Evolutionary conservation across 106 monocot species (phyloP).

Genomic region (Dactylorhiza incarnata): DNA sequence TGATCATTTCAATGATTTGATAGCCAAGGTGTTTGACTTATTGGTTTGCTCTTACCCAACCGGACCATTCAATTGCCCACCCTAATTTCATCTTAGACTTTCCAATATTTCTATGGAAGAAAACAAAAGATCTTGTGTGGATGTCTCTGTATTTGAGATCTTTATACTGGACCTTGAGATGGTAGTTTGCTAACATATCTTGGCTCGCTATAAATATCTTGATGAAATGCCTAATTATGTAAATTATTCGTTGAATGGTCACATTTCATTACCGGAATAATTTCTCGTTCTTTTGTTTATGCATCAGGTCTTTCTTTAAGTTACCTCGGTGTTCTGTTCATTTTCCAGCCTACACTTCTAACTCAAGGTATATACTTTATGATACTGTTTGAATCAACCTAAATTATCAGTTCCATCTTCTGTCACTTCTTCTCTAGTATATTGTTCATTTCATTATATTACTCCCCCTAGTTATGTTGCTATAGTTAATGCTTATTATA

Average conservation of each 20-base stretch:
- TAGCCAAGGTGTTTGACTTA: background rate
- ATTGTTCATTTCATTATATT: background rate
- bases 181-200: background rate
- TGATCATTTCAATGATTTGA: background rate
- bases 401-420: background rate
- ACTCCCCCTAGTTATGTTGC: background rate
- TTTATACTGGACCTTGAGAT: background rate
- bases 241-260: background rate
- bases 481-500: background rate
- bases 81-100: background rate
- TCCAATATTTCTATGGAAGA: background rate
- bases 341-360: constrained; percentile 15
- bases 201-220: background rate
- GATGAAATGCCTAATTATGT: background rate
- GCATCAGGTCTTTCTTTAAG: constrained; percentile 33
- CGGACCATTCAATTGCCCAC: background rate
- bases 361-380: constrained; percentile 19
- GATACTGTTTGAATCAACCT: background rate
- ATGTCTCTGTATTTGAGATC: background rate
- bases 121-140: background rate
- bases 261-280: background rate
- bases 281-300: background rate
- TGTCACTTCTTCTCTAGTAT: background rate
- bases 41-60: background rate
- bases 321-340: constrained; percentile 28